Percentiles rank a stretch among this genome's conserved stretches.
phyloP scores from a whole-genome alignment of 2,329 filamentous ascomycete genomes.

The Aspergillus fijiensis region DNA sequence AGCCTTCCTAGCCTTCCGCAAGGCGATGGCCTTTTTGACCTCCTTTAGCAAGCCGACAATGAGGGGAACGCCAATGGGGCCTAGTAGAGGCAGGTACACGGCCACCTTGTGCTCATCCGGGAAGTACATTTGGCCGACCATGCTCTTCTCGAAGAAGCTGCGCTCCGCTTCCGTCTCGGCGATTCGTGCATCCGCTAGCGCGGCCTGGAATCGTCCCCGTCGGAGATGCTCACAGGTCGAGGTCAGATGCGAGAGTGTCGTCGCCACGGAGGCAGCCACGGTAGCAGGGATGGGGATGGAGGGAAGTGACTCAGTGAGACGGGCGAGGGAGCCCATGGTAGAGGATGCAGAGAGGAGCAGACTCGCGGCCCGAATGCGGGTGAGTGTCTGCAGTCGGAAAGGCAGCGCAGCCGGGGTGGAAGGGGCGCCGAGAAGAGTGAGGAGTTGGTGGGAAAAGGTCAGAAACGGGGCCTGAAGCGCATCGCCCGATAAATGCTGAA shows the following conservation, averaged over 20 bases:
- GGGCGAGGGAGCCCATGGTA: slow-evolving; percentile 87
- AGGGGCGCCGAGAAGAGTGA: slow-evolving; percentile 83
- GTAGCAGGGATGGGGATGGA: slow-evolving; percentile 87
- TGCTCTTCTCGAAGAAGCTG: slow-evolving; percentile 97
- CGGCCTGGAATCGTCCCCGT: slow-evolving; percentile 60
- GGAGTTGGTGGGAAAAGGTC: slow-evolving; percentile 85
- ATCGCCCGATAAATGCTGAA: slow-evolving; percentile 57
- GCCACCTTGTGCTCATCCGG: slow-evolving; percentile 98
- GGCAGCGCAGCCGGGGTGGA: slow-evolving; percentile 75
- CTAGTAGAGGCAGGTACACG: slow-evolving; percentile 87
- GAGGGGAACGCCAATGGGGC: slow-evolving; percentile 85
- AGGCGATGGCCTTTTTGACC: slow-evolving; percentile 55
- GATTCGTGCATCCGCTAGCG: slow-evolving; percentile 75
- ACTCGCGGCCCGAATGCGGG: slow-evolving; percentile 80
- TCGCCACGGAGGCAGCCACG: slow-evolving; percentile 81
- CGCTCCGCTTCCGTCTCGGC: slow-evolving; percentile 88
- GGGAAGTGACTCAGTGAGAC: slow-evolving; percentile 77
- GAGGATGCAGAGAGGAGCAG: slow-evolving; percentile 87
- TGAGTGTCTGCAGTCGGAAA: slow-evolving; percentile 78
- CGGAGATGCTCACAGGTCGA: slow-evolving; percentile 71
- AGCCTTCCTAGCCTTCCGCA: slow-evolving; percentile 30
- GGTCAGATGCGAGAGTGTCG: slow-evolving; percentile 74
- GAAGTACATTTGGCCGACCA: slow-evolving; percentile 98
- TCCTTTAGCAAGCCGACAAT: slow-evolving; percentile 83
- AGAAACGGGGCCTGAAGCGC: slow-evolving; percentile 77